phyloP scores from a whole-genome alignment of 257 asterid species.

The Solanum tarijense region DNA sequence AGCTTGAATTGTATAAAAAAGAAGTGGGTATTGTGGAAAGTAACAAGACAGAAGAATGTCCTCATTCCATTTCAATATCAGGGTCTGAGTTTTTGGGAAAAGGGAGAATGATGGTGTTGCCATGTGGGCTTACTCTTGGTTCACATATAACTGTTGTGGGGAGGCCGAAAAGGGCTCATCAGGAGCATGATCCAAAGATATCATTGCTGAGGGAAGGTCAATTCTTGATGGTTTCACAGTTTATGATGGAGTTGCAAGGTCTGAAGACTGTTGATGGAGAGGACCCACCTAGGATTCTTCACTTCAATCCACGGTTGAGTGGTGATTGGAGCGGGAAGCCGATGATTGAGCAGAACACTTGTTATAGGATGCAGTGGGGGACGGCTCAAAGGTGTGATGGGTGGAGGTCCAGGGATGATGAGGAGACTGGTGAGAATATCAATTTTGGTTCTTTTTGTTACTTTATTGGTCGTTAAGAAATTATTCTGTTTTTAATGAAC shows the following conservation, averaged over 20 bases:
- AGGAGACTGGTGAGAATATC: slow-evolving; percentile 68
- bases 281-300: slow-evolving; percentile 74
- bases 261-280: slow-evolving; percentile 81
- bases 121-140: slow-evolving; percentile 90
- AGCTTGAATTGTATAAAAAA: slow-evolving; percentile 31
- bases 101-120: slow-evolving; percentile 59
- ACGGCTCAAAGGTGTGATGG: slow-evolving; percentile 85
- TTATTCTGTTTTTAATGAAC: neutral
- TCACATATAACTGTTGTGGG: slow-evolving; percentile 88
- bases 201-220: slow-evolving; percentile 73
- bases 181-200: slow-evolving; percentile 67
- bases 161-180: slow-evolving; percentile 64
- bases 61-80: slow-evolving; percentile 39
- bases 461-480: neutral
- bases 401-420: slow-evolving; percentile 79
- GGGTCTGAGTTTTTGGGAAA: slow-evolving; percentile 37
- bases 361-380: slow-evolving; percentile 90
- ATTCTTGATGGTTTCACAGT: slow-evolving; percentile 82
- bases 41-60: slow-evolving; percentile 38
- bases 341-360: slow-evolving; percentile 82
- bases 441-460: slow-evolving; percentile 21
- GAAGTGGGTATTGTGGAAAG: neutral
- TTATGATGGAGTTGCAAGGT: slow-evolving; percentile 93
- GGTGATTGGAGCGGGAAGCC: slow-evolving; percentile 91
- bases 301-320: slow-evolving; percentile 60